Base-by-base conservation (phyloP, 2,329 filamentous ascomycete genomes). In the Sphaerostilbella broomeana region DNA sequence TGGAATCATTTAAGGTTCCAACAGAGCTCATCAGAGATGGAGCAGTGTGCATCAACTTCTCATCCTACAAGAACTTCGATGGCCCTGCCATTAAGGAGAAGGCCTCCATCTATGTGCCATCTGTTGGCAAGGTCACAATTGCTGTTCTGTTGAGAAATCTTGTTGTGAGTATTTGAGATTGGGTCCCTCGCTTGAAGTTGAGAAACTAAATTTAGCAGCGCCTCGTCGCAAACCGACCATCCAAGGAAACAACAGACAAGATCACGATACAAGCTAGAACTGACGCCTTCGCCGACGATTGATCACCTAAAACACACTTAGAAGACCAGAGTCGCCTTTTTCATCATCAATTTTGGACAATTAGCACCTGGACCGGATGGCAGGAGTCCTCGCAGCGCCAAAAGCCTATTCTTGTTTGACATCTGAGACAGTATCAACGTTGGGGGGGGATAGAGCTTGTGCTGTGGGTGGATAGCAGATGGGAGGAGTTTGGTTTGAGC, bases 11-110 rank as follows among this genome's bases (percentile, higher is more conserved):
- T 75, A 95, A 97, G 70, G 84, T 98, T 18, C 86, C 89, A 5
- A 84, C 82, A 4, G 77, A 86, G 36, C 69, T 92, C 46, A 72
- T 98, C 54, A 78, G 87, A 32, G 86, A 95, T 41, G 92, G 92
- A 33, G 89, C 86, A 20, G 86, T 95, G n/a, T 98, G 92, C 72
- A 89, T 98, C 68, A 98, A 98, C 67, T 97, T 98, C 62, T 94
- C 88, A 6, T 95, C 86, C 36, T 87, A 85, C 63, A 86, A 89
- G 69, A 97, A 98, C 67, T 97, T 97, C 63, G 81, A 82, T 45
- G 74, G 73, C 1, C 80, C 84, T 0, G 84, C 85, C 33, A 80
- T 97, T 50, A 97, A 95, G 67, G 85, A 95, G 61, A 94, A 89
- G 69, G 92, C 92, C 2, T 88, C 87, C 5, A 94, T 98, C 54